Base-by-base conservation (phyloP, 768 basidiomycete species). In the Daedaleopsis sinensis region DNA sequence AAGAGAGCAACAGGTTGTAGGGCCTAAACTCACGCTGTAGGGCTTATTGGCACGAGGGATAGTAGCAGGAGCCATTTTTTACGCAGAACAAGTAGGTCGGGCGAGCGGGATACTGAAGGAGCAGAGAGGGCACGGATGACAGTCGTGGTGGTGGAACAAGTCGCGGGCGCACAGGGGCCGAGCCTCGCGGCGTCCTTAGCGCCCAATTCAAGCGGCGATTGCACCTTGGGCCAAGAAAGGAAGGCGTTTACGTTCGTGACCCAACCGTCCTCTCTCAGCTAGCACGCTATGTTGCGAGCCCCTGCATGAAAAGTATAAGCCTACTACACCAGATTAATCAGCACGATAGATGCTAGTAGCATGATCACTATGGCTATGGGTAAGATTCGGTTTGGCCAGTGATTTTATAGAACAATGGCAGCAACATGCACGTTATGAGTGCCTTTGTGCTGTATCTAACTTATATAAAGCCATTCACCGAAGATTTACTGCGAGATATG, bases 1-100 rank as follows among this genome's bases (percentile, higher is more conserved):
- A 46, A 0, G 35, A 10, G 43, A 24, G 38, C 24, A 10, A 27
- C 24, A 19, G 10, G 18, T 16, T 23, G 44, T 37, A 15, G 46
- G 19, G 24, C 19, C 21, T 18, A 23, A 9, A 53, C 67, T 54
- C 47, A 68, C 64, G 52, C 57, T 68, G 43, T 62, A 69, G 16
- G 73, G 73, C 62, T 74, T 74, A 63, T 66, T 70, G 3, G 55
- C 56, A 42, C 63, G 64, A 55, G 64, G 56, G 24, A 44, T 38
- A 57, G 50, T 51, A 24, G 48, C 10, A 13, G 61, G 61, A 35
- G 61, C 56, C 61, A 62, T 62, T 19, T 27, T 13, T 42, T 3
- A 32, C 39, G 39, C 11, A 12, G 19, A n/a, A 21, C 5, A 46
- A 55, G n/a, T 23, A 19, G 24, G 51, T 23, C 6, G 18, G 27